These are phyloP conservation scores for Alternaria sp. DNA, from an alignment of 2,329 filamentous ascomycete genomes.

Conservation along the genomic window DNA sequence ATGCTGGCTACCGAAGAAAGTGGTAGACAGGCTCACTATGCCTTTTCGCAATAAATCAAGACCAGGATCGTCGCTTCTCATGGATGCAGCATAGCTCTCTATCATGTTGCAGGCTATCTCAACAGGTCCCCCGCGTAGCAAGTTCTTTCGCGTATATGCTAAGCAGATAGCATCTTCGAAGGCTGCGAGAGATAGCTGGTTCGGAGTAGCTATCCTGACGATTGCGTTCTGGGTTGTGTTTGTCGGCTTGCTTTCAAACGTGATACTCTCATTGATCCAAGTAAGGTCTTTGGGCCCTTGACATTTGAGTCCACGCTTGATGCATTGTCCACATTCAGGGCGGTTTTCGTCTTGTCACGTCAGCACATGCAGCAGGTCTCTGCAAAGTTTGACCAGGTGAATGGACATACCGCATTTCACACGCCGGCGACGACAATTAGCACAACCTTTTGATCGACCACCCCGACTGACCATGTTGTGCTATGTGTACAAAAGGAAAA, in stretches of 20 bases:
- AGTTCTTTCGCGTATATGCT: slow-evolving; percentile 33
- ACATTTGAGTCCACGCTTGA: slow-evolving; percentile 31
- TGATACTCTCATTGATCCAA: slow-evolving; percentile 28
- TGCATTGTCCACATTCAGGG: slow-evolving; percentile 33
- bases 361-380: not conserved
- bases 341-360: slow-evolving; percentile 28
- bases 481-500: not conserved
- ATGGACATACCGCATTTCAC: slow-evolving; percentile 37
- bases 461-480: slow-evolving; percentile 34
- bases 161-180: slow-evolving; percentile 37
- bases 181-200: slow-evolving; percentile 22
- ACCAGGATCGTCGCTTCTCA: slow-evolving; percentile 12
- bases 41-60: slow-evolving; percentile 29
- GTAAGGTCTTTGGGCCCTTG: slow-evolving; percentile 31
- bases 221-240: not conserved
- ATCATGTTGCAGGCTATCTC: slow-evolving; percentile 36
- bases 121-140: slow-evolving; percentile 33
- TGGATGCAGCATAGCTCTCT: not conserved
- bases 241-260: not conserved
- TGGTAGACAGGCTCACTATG: slow-evolving; percentile 30
- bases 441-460: slow-evolving; percentile 37
- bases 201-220: not conserved
- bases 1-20: slow-evolving; percentile 37
- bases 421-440: slow-evolving; percentile 32
- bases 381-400: not conserved